These are phyloP conservation scores for Cyclotella atomus DNA, from an alignment of 108 stramenopile genomes.

Conservation along the genomic window DNA sequence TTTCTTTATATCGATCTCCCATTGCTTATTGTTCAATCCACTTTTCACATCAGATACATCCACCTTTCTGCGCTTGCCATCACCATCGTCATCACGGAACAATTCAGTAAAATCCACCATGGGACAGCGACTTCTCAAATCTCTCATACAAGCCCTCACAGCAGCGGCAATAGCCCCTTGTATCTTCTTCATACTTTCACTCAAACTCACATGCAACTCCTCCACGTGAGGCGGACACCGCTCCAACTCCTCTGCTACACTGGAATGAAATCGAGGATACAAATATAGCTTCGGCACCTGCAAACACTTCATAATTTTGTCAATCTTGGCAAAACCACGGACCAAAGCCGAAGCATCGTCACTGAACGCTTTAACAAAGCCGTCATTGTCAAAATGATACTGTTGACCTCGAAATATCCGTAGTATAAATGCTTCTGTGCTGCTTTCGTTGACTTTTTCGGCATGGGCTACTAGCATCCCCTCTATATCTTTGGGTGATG, in stretches of 20 bases:
- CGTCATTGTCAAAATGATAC: conserved; percentile 43
- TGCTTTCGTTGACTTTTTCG: conserved; percentile 86
- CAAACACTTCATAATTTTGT: conserved; percentile 84
- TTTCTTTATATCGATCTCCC: conserved; percentile 85
- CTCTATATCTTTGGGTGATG: conserved; percentile 71
- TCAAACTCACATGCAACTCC: conserved; percentile 87
- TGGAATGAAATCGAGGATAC: conserved; percentile 94
- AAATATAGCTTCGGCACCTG: conserved; percentile 87
- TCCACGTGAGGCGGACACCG: conserved; percentile 74
- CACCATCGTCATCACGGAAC: conserved; percentile 24
- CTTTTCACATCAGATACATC: neutral
- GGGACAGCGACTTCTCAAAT: conserved; percentile 73
- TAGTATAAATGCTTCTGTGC: conserved; percentile 96
- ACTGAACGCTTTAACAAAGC: conserved; percentile 96
- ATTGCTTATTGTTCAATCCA: neutral
- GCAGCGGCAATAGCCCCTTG: conserved; percentile 89
- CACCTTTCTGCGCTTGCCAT: conserved; percentile 10
- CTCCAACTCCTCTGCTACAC: conserved; percentile 83
- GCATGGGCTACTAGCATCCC: conserved; percentile 95
- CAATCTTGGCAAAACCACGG: conserved; percentile 89
- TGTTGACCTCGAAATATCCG: conserved; percentile 85
- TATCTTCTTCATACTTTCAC: conserved; percentile 85
- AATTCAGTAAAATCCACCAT: conserved; percentile 68
- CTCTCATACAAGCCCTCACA: conserved; percentile 87
- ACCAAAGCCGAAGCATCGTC: conserved; percentile 87